These are phyloP conservation scores for Beauveria brongniartii DNA, from an alignment of 2,329 filamentous ascomycete genomes.

Conservation along the genomic window DNA sequence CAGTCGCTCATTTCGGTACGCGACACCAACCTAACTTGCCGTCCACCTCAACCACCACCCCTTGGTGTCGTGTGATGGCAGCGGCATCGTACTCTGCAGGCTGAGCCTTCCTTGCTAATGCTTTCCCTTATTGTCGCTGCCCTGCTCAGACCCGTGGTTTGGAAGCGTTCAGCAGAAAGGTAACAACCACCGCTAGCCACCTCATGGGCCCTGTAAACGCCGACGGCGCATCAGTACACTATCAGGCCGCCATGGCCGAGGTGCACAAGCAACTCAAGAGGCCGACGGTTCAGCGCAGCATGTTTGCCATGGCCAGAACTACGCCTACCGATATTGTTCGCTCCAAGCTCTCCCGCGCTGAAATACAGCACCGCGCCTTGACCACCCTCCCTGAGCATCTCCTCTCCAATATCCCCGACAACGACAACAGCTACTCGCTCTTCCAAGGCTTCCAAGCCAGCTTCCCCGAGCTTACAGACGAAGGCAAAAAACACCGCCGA, in stretches of 20 bases:
- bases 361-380: constrained; percentile 90
- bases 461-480: constrained; percentile 63
- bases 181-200: constrained; percentile 86
- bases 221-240: constrained; percentile 53
- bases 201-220: constrained; percentile 62
- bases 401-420: constrained; percentile 79
- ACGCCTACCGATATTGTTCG: constrained; percentile 91
- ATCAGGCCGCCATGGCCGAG: constrained; percentile 79
- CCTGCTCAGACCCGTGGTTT: constrained; percentile 66
- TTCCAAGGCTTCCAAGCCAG: constrained; percentile 96
- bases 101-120: constrained; percentile 1
- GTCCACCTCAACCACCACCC: neutral
- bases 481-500: constrained; percentile 62
- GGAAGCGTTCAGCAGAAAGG: constrained; percentile 89
- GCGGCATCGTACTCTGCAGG: constrained; percentile 7
- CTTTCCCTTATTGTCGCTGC: neutral
- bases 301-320: constrained; percentile 85
- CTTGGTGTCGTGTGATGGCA: constrained; percentile 24
- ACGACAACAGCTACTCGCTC: constrained; percentile 78
- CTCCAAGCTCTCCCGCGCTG: constrained; percentile 77
- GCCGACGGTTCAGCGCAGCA: constrained; percentile 75
- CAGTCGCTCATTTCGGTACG: constrained; percentile 38
- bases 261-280: constrained; percentile 83
- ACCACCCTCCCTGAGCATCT: constrained; percentile 86
- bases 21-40: constrained; percentile 6